Evolutionary conservation across 805 yeast genomes (phyloP).

Genomic region (Teunomyces cretensis): DNA sequence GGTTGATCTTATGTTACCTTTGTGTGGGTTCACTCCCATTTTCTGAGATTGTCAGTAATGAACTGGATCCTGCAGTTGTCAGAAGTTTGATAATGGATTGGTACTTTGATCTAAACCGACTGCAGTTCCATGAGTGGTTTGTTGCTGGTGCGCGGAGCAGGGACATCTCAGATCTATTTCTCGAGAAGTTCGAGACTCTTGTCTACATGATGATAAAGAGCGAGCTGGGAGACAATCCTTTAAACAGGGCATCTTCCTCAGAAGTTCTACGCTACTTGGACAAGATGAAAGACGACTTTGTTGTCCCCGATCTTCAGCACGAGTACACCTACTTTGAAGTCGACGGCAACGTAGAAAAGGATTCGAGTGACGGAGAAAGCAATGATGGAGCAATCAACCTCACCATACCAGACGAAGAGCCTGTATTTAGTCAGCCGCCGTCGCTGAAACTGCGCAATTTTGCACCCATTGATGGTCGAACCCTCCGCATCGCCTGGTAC

Average conservation of each 20-base stretch:
- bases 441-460: background rate
- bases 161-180: background rate
- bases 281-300: conserved; percentile 16
- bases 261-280: conserved; percentile 22
- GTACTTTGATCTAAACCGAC: conserved; percentile 23
- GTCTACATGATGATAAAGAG: conserved; percentile 35
- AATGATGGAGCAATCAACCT: background rate
- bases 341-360: background rate
- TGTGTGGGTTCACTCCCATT: conserved; percentile 74
- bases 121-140: conserved; percentile 28
- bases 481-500: background rate
- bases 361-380: background rate
- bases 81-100: conserved; percentile 28
- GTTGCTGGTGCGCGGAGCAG: background rate
- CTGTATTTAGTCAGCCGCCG: background rate
- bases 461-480: background rate
- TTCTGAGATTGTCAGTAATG: conserved; percentile 14
- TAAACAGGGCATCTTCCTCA: conserved; percentile 9
- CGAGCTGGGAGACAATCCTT: conserved; percentile 6
- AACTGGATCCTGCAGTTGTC: conserved; percentile 29
- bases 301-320: background rate
- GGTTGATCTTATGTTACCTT: conserved; percentile 75
- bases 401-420: background rate
- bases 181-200: conserved; percentile 18
- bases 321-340: background rate